Conservation (phyloP, 352 stramenopile genomes). For the Peronospora destructor region DNA sequence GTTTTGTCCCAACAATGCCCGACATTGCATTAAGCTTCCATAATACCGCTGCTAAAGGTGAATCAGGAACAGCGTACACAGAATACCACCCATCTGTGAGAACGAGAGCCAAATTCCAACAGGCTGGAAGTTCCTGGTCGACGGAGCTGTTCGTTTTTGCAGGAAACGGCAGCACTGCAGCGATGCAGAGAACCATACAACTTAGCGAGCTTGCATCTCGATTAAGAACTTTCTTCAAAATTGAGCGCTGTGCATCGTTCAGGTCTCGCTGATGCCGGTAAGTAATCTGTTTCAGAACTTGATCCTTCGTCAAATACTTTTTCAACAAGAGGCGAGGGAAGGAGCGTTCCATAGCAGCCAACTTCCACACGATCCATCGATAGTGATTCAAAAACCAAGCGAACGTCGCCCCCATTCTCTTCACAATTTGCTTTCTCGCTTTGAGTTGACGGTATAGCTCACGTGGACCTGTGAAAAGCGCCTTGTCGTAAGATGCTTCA, state of each 20-base stretch:
- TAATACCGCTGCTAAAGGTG: conserved; percentile 29
- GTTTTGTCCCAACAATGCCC: conserved; percentile 48
- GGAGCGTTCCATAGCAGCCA: conserved; percentile 44
- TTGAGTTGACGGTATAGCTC: conserved; percentile 40
- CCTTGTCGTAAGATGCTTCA: conserved; percentile 11
- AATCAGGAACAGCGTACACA: conserved; percentile 51
- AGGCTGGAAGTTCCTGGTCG: conserved; percentile 37
- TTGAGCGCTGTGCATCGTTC: conserved; percentile 38
- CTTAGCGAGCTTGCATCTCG: conserved; percentile 55
- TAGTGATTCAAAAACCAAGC: conserved; percentile 72
- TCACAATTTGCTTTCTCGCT: conserved; percentile 21
- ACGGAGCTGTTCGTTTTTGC: conserved; percentile 17
- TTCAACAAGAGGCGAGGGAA: conserved; percentile 44
- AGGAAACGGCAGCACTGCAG: conserved; percentile 42
- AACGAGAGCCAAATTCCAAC: conserved; percentile 55
- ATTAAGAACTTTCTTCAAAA: conserved; percentile 65
- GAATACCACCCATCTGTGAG: conserved; percentile 73
- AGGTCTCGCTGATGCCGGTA: conserved; percentile 52
- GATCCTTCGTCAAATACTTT: conserved; percentile 52
- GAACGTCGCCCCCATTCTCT: conserved; percentile 31
- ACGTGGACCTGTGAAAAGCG: conserved; percentile 11
- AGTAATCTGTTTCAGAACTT: conserved; percentile 50
- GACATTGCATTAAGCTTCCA: conserved; percentile 40
- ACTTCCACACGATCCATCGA: conserved; percentile 68
- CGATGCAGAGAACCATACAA: conserved; percentile 63